Evolutionary conservation across 2,329 filamentous ascomycete genomes (phyloP).

Genomic region (Scedosporium aurantiacum): DNA sequence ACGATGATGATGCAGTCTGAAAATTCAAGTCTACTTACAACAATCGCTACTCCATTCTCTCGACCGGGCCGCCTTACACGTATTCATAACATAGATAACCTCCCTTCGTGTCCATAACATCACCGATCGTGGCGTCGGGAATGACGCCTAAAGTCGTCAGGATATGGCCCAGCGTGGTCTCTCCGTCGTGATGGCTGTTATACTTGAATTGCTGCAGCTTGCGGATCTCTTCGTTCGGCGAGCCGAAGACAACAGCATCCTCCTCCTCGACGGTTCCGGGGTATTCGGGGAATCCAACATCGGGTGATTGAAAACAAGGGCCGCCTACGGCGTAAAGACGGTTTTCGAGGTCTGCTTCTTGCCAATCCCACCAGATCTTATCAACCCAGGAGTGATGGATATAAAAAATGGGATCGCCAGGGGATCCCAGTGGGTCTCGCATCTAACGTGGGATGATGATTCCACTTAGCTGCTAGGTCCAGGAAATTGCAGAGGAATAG

Average conservation of each 20-base stretch:
- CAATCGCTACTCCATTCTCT: not conserved
- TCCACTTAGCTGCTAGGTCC: not conserved
- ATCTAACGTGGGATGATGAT: not conserved
- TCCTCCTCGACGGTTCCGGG: slow-evolving; percentile 2
- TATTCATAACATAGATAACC: slow-evolving; percentile 9
- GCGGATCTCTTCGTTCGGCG: not conserved
- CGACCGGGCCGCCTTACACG: slow-evolving; percentile 5
- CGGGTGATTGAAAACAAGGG: not conserved
- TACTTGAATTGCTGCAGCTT: not conserved
- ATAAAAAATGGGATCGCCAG: slow-evolving; percentile 13
- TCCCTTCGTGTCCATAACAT: slow-evolving; percentile 9
- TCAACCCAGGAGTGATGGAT: slow-evolving; percentile 14
- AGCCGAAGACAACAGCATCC: not conserved
- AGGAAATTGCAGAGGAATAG: not conserved
- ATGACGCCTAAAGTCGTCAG: slow-evolving; percentile 10
- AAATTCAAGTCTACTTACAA: no score
- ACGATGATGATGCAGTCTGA: no score
- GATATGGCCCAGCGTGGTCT: slow-evolving; percentile 10
- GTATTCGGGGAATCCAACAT: not conserved
- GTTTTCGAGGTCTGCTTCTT: slow-evolving; percentile 5
- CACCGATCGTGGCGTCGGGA: slow-evolving; percentile 6
- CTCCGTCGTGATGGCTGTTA: slow-evolving; percentile 3
- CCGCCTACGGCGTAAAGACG: slow-evolving; percentile 9
- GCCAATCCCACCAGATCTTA: slow-evolving; percentile 14
- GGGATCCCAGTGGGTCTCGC: slow-evolving; percentile 6